A percentile compares a stretch with the other conserved stretches of the same genome.
phyloP scores from a whole-genome alignment of 2,329 filamentous ascomycete species.

The Penicillium digitatum region DNA sequence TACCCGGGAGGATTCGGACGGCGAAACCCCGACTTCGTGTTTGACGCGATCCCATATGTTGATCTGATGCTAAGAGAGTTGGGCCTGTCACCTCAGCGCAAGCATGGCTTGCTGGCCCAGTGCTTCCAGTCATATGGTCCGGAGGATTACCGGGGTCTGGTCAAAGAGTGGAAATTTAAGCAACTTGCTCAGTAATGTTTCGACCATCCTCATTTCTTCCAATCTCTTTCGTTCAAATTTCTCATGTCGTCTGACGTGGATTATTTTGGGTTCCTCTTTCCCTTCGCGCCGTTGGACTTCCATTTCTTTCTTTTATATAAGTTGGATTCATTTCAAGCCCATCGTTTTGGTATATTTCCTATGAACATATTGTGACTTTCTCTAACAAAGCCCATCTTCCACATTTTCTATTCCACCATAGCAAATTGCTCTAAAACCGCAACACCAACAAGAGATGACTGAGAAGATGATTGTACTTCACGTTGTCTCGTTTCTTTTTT shows the following conservation, averaged over 20 bases:
- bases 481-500: too few relatives aligned
- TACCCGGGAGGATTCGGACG: constrained; percentile 60
- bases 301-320: neutral
- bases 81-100: constrained; percentile 50
- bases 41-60: constrained; percentile 70
- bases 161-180: constrained; percentile 38
- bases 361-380: neutral
- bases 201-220: neutral
- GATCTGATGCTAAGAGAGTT: constrained; percentile 66
- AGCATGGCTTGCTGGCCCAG: constrained; percentile 31
- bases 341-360: neutral
- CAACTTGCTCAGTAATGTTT: neutral
- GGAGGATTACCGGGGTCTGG: constrained; percentile 41
- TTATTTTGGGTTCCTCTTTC: neutral
- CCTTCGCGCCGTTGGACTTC: neutral
- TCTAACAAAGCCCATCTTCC: neutral
- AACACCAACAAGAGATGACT: constrained; percentile 11
- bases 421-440: constrained; percentile 27
- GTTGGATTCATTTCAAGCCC: neutral
- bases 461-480: neutral
- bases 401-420: constrained; percentile 8
- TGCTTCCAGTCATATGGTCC: constrained; percentile 38
- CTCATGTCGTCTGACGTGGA: neutral
- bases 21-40: constrained; percentile 60
- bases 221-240: neutral